These are phyloP conservation scores for Allantophomopsis lycopodina DNA, from an alignment of 2,329 filamentous ascomycete genomes.

Conservation along the genomic window DNA sequence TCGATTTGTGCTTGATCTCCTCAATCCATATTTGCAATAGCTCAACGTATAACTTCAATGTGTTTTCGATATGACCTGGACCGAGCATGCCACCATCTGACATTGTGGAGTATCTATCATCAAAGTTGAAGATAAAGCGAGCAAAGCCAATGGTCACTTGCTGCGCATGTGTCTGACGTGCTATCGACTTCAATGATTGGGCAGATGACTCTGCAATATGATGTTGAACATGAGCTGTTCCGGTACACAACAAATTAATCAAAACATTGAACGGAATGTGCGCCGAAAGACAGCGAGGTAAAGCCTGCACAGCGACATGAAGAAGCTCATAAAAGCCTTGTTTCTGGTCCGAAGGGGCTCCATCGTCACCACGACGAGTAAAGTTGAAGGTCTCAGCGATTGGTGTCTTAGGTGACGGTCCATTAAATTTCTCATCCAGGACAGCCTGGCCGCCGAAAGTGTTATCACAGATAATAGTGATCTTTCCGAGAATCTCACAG, in stretches of 20 bases:
- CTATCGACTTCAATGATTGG: conserved; percentile 88
- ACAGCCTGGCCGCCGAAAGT: conserved; percentile 94
- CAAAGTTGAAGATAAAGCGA: conserved; percentile 96
- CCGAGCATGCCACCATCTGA: conserved; percentile 95
- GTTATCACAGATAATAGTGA: conserved; percentile 92
- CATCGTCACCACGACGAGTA: conserved; percentile 63
- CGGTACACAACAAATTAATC: conserved; percentile 90
- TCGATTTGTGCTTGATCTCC: conserved; percentile 78
- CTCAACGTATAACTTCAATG: conserved; percentile 83
- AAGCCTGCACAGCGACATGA: conserved; percentile 86
- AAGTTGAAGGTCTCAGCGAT: conserved; percentile 93
- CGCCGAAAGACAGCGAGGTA: conserved; percentile 84
- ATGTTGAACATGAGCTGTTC: conserved; percentile 85
- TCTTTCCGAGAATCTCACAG: conserved; percentile 89
- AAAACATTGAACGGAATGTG: conserved; percentile 88
- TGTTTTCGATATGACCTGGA: conserved; percentile 87
- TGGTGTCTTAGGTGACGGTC: conserved; percentile 81
- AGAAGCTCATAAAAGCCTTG: conserved; percentile 93
- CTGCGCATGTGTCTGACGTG: conserved; percentile 82
- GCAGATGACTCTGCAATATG: conserved; percentile 89
- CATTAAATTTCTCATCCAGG: conserved; percentile 86
- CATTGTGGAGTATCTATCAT: conserved; percentile 94
- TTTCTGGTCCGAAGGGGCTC: conserved; percentile 64
- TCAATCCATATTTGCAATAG: conserved; percentile 95
- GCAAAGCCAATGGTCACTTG: conserved; percentile 95